Evolutionary conservation across 2,329 filamentous ascomycete species (phyloP).

Genomic region (Neurospora crassa): DNA sequence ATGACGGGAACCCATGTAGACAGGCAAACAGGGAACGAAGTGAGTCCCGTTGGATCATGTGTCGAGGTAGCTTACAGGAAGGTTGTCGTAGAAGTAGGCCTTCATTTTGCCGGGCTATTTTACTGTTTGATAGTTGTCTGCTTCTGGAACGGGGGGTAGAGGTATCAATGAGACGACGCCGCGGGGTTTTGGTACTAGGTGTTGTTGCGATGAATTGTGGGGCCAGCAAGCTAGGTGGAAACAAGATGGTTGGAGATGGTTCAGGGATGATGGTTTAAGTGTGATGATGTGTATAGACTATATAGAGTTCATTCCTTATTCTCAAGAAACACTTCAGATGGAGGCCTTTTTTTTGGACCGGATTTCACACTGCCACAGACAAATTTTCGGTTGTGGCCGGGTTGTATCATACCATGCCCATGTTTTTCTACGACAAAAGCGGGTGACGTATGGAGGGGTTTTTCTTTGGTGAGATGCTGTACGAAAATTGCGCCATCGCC

Average conservation of each 20-base stretch:
- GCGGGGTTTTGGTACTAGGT: background rate
- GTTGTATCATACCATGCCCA: background rate
- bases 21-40: background rate
- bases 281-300: background rate
- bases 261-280: background rate
- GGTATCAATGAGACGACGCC: background rate
- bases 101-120: conserved; percentile 34
- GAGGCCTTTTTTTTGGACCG: background rate
- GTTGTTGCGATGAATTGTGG: background rate
- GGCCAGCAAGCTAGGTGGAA: background rate
- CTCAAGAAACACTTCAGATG: background rate
- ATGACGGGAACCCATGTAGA: background rate
- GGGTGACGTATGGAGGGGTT: background rate
- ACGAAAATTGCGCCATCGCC: background rate
- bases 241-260: background rate
- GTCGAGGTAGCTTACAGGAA: conserved; percentile 31
- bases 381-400: background rate
- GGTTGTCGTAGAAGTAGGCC: conserved; percentile 49
- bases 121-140: background rate
- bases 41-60: background rate
- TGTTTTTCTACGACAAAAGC: background rate
- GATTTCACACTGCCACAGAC: background rate
- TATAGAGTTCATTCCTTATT: no score
- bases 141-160: background rate
- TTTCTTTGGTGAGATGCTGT: background rate